These are phyloP conservation scores for Ceratobasidium sp. DNA, from an alignment of 1,284 basidiomycete genomes.

Conservation along the genomic window DNA sequence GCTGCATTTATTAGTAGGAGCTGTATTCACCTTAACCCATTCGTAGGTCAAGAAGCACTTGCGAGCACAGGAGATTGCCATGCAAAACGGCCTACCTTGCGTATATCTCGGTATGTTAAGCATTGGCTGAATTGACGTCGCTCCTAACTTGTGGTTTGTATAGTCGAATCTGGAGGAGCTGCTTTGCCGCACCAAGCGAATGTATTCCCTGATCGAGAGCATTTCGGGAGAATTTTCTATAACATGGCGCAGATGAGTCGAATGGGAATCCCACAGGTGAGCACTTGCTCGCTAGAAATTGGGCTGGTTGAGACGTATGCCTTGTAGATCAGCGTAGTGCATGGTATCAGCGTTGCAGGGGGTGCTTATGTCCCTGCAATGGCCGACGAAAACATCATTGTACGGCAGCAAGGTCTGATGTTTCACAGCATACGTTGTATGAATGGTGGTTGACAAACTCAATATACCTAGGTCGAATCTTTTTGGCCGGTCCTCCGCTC, in stretches of 20 bases:
- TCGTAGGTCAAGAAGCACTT: constrained; percentile 92
- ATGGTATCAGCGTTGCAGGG: constrained; percentile 91
- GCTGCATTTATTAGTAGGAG: background rate
- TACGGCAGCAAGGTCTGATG: constrained; percentile 78
- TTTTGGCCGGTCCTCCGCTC: constrained; percentile 94
- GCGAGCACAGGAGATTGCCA: constrained; percentile 91
- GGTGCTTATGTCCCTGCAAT: constrained; percentile 96
- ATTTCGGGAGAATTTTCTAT: constrained; percentile 97
- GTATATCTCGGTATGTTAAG: constrained; percentile 81
- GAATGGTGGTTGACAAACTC: background rate
- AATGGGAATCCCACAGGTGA: constrained; percentile 58
- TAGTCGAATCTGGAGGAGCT: constrained; percentile 94
- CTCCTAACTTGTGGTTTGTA: background rate
- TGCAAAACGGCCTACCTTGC: constrained; percentile 90
- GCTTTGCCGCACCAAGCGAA: constrained; percentile 93
- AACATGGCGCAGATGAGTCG: constrained; percentile 72
- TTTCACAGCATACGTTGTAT: background rate
- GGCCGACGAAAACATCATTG: constrained; percentile 96
- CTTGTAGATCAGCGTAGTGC: constrained; percentile 87
- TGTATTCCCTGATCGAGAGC: constrained; percentile 90
- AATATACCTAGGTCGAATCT: constrained; percentile 72
- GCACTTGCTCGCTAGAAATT: constrained; percentile 59
- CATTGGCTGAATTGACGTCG: background rate
- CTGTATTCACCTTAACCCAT: background rate
- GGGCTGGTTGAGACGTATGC: constrained; percentile 90